Evolutionary conservation across 2,329 filamentous ascomycete species (phyloP).

Genomic region (Drechmeria coniospora): DNA sequence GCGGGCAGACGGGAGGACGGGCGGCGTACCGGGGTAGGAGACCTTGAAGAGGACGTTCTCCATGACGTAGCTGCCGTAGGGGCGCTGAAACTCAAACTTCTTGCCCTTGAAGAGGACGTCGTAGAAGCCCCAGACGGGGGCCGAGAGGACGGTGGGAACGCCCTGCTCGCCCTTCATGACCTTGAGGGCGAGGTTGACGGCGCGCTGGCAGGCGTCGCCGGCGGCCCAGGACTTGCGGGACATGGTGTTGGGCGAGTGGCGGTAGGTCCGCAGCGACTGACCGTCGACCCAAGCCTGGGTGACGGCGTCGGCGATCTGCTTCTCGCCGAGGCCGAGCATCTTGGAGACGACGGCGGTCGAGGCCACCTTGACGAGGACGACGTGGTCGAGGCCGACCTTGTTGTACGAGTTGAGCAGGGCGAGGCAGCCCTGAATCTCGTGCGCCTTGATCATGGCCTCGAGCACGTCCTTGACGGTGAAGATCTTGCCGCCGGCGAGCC

Average conservation of each 20-base stretch:
- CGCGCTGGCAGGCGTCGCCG: conserved; percentile 91
- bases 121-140: conserved; percentile 95
- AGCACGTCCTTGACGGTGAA: conserved; percentile 82
- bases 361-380: conserved; percentile 94
- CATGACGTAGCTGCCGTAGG: conserved; percentile 98
- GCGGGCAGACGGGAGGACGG: no score
- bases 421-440: conserved; percentile 96
- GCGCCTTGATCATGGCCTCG: conserved; percentile 97
- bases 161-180: conserved; percentile 84
- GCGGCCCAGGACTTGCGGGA: conserved; percentile 98
- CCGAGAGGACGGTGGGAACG: conserved; percentile 81
- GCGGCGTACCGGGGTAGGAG: conserved; percentile 72
- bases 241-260: conserved; percentile 98
- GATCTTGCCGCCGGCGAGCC: conserved; percentile 75
- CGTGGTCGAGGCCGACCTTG: conserved; percentile 95
- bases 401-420: conserved; percentile 98
- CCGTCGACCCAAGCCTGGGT: conserved; percentile 97
- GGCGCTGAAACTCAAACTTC: conserved; percentile 88
- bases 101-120: conserved; percentile 95
- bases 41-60: conserved; percentile 99
- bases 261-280: conserved; percentile 89
- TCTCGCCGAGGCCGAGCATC: conserved; percentile 79
- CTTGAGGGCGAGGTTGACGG: conserved; percentile 81
- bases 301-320: conserved; percentile 87
- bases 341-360: conserved; percentile 88